A percentile compares a stretch with the other conserved stretches of the same genome.
Conservation (phyloP, 2,329 filamentous ascomycete species). For the Cladosporium sp. region DNA sequence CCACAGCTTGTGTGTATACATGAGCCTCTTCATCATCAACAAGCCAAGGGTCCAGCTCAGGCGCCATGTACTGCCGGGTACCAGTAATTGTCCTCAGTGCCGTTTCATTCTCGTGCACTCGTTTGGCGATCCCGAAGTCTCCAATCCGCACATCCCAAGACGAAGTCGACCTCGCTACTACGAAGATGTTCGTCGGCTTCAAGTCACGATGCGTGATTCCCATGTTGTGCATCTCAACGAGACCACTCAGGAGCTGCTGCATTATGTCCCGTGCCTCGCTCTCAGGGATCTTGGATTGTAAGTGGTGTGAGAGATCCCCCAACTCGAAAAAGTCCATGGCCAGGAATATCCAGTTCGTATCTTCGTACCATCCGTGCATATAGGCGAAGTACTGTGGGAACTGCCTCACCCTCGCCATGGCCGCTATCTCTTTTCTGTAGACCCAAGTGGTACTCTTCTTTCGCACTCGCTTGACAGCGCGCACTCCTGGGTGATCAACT, state of each 20-base stretch:
- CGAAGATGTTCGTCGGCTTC: slow-evolving; percentile 37
- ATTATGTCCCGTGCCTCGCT: slow-evolving; percentile 26
- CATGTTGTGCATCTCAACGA: slow-evolving; percentile 34
- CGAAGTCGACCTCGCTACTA: slow-evolving; percentile 21
- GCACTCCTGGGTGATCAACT: background rate
- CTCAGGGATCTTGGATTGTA: slow-evolving; percentile 23
- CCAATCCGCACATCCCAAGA: slow-evolving; percentile 38
- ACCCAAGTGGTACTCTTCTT: background rate
- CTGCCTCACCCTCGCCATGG: slow-evolving; percentile 11
- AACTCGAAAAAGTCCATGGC: slow-evolving; percentile 37
- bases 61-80: background rate
- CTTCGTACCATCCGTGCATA: slow-evolving; percentile 37
- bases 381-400: slow-evolving; percentile 26
- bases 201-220: slow-evolving; percentile 36
- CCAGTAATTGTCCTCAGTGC: slow-evolving; percentile 49
- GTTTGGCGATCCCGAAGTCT: slow-evolving; percentile 48
- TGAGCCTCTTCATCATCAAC: too few species aligned
- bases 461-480: slow-evolving; percentile 1
- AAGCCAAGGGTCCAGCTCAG: too few species aligned
- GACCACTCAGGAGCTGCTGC: slow-evolving; percentile 32
- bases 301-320: slow-evolving; percentile 33
- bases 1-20: too few species aligned
- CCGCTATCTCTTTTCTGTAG: slow-evolving; percentile 9
- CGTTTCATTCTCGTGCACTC: slow-evolving; percentile 67
- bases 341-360: slow-evolving; percentile 28